Base-by-base conservation (phyloP, 2,329 filamentous ascomycete genomes). In the Apiospora phragmitis region DNA sequence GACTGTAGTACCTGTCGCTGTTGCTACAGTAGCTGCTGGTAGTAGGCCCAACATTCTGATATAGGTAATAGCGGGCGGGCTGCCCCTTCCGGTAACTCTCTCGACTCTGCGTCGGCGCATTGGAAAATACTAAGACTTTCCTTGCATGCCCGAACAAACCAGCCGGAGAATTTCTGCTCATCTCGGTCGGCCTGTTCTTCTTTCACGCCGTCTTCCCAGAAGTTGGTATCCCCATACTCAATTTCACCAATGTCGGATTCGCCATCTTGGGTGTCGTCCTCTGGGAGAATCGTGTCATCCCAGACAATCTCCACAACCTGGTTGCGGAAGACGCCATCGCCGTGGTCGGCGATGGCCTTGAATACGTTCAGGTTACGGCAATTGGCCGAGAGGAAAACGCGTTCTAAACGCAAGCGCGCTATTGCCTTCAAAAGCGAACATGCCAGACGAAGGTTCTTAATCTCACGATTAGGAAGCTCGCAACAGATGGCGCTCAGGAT, bases 381-480 rank as follows among this genome's bases (percentile, higher is more conserved):
- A 67, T 82, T 84, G 5, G 83, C 77, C 7, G 81, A 83, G 14
- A 85, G 72, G 69, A 83, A 85, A 5, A 83, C 79, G 35, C 81
- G 78, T 41, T 77, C 72, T 26, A 82, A 75, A 32, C 76, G 76
- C 12, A 83, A 72, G 42, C 43, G 70, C 16, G 69, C 69, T 5
- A 14, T 68, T 11, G 73, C 65, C 26, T 65, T 41, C 12, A 79
- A 68, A 16, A 29, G 29, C 43, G 67, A 73, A 67, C 73, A 73
- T 35, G 76, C 73, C n/a, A 79, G 71, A 24, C 78, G 77, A 6
- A 79, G 69, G 18, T 67, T 74, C 45, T 79, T 79, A 51, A 77
- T 73, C 47, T 76, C 76, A 35, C 70, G 65, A 66, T 79, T 79
- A 8, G 74, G 43, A n/a, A 79, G 69, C 67, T 71, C 68, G 38